These are phyloP conservation scores for Drechslera avenae DNA, from an alignment of 2,329 filamentous ascomycete species.

Conservation along the genomic window DNA sequence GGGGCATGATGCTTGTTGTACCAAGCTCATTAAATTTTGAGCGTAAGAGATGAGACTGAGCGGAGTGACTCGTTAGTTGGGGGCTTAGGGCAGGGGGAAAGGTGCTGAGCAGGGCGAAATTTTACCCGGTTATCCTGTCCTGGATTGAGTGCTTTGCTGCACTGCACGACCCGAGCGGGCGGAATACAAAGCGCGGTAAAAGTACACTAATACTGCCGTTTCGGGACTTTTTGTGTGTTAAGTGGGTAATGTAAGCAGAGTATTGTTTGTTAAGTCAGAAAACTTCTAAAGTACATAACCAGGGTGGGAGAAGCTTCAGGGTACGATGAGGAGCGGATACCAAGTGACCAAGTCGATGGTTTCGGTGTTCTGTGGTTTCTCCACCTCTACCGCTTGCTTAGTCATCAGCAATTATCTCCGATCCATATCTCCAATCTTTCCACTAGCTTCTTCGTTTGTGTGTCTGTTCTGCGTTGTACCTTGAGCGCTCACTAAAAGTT, in stretches of 20 bases:
- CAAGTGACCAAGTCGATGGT: too few relatives aligned
- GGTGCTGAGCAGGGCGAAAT: background rate
- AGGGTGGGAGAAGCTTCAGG: too few relatives aligned
- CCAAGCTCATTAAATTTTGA: too few relatives aligned
- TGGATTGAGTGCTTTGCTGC: conserved; percentile 1
- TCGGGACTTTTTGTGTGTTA: background rate
- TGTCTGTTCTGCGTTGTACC: too few relatives aligned
- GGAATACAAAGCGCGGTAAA: background rate
- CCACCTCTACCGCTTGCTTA: too few relatives aligned
- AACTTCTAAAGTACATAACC: too few relatives aligned
- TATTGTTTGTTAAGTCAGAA: background rate
- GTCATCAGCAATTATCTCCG: conserved; percentile 7
- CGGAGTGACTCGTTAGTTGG: too few relatives aligned
- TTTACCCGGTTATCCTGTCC: conserved; percentile 6
- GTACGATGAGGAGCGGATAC: too few relatives aligned
- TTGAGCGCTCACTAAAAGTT: too few relatives aligned
- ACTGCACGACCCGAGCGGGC: background rate
- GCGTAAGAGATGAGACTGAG: background rate
- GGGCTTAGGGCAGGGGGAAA: too few relatives aligned
- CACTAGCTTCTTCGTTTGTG: too few relatives aligned
- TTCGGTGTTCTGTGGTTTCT: too few relatives aligned
- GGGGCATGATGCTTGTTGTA: conserved; percentile 7
- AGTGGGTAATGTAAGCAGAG: background rate
- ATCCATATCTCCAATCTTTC: background rate
- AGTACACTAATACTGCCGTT: conserved; percentile 12